A percentile compares a stretch with the other conserved stretches of the same genome.
Evolutionary conservation across 176 grass and related monocot genomes (phyloP).

Genomic region (Oryza brachyantha): DNA sequence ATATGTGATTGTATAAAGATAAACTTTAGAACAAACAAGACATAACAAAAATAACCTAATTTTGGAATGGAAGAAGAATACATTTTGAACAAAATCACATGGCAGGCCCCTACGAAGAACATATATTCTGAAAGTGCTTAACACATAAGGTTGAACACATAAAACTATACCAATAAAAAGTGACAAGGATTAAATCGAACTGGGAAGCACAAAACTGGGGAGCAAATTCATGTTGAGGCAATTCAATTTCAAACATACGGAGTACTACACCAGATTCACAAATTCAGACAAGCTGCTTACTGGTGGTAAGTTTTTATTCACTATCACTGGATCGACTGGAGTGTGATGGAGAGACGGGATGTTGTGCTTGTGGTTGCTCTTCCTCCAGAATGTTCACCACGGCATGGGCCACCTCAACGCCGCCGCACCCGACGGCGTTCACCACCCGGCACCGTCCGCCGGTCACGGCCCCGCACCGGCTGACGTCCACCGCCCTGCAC

Average conservation of each 20-base stretch:
- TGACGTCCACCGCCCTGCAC: slow-evolving; percentile 45
- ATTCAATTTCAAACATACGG: not conserved
- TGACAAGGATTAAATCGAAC: not conserved
- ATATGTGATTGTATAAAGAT: too few species aligned
- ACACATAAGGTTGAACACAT: too few species aligned
- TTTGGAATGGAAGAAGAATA: too few species aligned
- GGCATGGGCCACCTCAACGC: slow-evolving; percentile 38
- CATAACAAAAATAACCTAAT: too few species aligned
- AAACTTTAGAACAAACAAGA: too few species aligned
- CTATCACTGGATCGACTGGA: not conserved
- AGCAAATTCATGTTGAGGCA: not conserved
- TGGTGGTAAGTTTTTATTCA: slow-evolving; percentile 1
- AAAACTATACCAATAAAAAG: too few species aligned
- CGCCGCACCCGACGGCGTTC: slow-evolving; percentile 38
- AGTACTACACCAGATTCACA: not conserved
- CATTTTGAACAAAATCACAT: too few species aligned
- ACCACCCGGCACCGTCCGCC: slow-evolving; percentile 50
- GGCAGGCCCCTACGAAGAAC: too few species aligned
- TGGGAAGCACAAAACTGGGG: not conserved
- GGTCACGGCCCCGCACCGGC: slow-evolving; percentile 45
- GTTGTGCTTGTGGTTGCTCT: slow-evolving; percentile 19
- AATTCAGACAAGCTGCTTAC: not conserved
- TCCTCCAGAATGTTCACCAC: slow-evolving; percentile 37
- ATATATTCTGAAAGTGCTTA: too few species aligned
- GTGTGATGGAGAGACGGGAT: slow-evolving; percentile 8